Conservation (phyloP, 306 rosid species). For the Alnus rubra region DNA sequence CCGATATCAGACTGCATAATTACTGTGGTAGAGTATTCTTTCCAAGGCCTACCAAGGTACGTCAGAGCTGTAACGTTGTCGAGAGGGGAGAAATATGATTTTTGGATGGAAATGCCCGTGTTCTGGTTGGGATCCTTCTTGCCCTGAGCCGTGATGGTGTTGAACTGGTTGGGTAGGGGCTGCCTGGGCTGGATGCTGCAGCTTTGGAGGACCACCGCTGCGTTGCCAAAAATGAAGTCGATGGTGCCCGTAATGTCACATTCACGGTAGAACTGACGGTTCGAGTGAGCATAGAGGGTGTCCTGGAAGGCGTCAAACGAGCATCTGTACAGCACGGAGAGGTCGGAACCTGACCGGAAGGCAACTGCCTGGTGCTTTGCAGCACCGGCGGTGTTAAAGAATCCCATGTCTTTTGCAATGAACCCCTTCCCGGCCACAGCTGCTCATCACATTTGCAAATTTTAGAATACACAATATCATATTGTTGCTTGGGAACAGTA, state of each 20-base stretch:
- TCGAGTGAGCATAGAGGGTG: conserved; percentile 87
- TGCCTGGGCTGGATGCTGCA: conserved; percentile 75
- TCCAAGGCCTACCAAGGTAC: conserved; percentile 95
- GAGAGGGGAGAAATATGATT: conserved; percentile 39
- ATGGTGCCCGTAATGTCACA: conserved; percentile 82
- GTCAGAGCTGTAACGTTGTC: conserved; percentile 55
- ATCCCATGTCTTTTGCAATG: conserved; percentile 75
- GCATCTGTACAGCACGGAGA: conserved; percentile 63
- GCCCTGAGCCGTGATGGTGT: conserved; percentile 95
- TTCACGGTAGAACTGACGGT: conserved; percentile 85
- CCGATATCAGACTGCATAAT: conserved; percentile 65
- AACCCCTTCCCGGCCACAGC: conserved; percentile 83
- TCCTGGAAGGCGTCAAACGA: conserved; percentile 77
- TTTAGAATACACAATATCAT: no score
- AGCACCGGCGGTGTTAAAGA: conserved; percentile 77
- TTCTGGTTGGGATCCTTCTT: conserved; percentile 76
- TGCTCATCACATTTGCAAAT: conserved; percentile 23
- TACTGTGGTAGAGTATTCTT: conserved; percentile 70
- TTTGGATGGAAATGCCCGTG: conserved; percentile 80
- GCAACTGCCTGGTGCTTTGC: conserved; percentile 93
- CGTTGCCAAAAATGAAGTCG: conserved; percentile 94
- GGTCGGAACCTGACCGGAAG: conserved; percentile 75
- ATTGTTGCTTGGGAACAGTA: no score
- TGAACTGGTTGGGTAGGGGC: conserved; percentile 74
- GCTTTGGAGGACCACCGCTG: conserved; percentile 70